A percentile compares a stretch with the other conserved stretches of the same genome.
These are phyloP conservation scores for Hymenoscyphus salicellus DNA, from an alignment of 2,329 filamentous ascomycete genomes.

Conservation along the genomic window DNA sequence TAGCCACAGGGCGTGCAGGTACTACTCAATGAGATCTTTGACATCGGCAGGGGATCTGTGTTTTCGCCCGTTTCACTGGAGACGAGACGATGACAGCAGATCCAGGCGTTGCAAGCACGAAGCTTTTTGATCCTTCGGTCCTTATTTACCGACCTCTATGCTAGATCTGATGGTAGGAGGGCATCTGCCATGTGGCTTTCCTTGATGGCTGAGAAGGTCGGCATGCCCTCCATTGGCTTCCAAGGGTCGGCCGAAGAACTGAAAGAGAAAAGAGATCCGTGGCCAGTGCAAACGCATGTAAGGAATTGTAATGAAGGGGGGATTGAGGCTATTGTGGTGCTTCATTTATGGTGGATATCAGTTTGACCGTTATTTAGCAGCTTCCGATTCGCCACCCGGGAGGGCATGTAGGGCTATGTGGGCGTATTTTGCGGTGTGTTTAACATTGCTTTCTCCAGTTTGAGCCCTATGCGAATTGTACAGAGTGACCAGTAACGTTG, in stretches of 20 bases:
- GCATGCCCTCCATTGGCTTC: slow-evolving; percentile 20
- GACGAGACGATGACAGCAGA: slow-evolving; percentile 21
- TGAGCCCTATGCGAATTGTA: not conserved
- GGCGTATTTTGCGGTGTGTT: slow-evolving; percentile 17
- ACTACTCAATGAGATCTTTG: slow-evolving; percentile 19
- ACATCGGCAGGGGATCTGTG: slow-evolving; percentile 17
- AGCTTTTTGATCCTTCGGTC: slow-evolving; percentile 23
- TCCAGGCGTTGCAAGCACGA: slow-evolving; percentile 17
- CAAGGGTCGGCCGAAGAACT: not conserved
- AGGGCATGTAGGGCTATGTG: not conserved
- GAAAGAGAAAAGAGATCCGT: slow-evolving; percentile 1
- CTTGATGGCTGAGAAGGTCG: slow-evolving; percentile 24
- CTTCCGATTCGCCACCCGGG: slow-evolving; percentile 13
- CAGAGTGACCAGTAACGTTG: slow-evolving; percentile 6
- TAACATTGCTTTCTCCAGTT: not conserved
- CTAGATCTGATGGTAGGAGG: slow-evolving; percentile 1
- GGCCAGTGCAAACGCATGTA: not conserved
- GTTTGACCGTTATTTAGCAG: slow-evolving; percentile 14
- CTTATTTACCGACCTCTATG: slow-evolving; percentile 8
- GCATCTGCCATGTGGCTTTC: slow-evolving; percentile 16
- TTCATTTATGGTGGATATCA: slow-evolving; percentile 2
- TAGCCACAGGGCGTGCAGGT: slow-evolving; percentile 21
- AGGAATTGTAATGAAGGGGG: not conserved
- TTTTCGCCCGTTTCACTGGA: slow-evolving; percentile 15
- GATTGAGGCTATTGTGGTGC: slow-evolving; percentile 4